Base-by-base conservation (phyloP, 2,329 filamentous ascomycete species). In the Dothideomycetidae sp. region DNA sequence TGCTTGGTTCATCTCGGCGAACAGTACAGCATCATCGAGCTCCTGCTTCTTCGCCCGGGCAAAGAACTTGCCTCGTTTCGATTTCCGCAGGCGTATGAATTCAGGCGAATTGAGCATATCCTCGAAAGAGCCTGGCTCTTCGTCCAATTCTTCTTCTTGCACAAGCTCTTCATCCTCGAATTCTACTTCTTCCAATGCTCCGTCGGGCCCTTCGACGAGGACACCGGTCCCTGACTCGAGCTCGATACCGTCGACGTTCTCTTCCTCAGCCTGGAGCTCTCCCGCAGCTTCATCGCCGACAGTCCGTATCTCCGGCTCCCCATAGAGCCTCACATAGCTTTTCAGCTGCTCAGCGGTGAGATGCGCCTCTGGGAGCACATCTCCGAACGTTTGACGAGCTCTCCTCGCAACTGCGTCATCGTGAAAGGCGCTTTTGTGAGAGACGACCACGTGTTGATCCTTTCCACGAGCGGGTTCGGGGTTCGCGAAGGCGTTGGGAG, bases 261-360 rank as follows among this genome's bases (percentile, higher is more conserved):
- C 29, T 17, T 49, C 48, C 36, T 47, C 48, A 37, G 46, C 26
- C 45, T 51, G 37, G 37, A 43, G 44, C 33, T 41, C 32, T 36
- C 45, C 40, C 42, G 61, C 73, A 3, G 74, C 65, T 54, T 79
- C 72, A 40, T 77, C 74, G 1, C 70, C 66, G 5, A 51, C 56
- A 2, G 73, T 78, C n/a, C n/a, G n/a, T 36, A 71, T 67, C 43
- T 81, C 54, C 2, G 85, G 83, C 21, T 76, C 66, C 1, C 86
- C 88, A 54, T 90, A 94, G 11, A 93, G 61, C 45, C 84, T 69
- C 52, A 80, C 75, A 56, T 93, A 93, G 1, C 93, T 61, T 33
- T 62, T 63, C 50, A 79, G 76, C 55, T 93, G 85, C 37, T 79
- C 71, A 1, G 68, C 65, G 21, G 66, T 75, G 36, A 94, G 57